Evolutionary conservation across 306 rosid species (phyloP).

Genomic region (Fagus sylvatica): DNA sequence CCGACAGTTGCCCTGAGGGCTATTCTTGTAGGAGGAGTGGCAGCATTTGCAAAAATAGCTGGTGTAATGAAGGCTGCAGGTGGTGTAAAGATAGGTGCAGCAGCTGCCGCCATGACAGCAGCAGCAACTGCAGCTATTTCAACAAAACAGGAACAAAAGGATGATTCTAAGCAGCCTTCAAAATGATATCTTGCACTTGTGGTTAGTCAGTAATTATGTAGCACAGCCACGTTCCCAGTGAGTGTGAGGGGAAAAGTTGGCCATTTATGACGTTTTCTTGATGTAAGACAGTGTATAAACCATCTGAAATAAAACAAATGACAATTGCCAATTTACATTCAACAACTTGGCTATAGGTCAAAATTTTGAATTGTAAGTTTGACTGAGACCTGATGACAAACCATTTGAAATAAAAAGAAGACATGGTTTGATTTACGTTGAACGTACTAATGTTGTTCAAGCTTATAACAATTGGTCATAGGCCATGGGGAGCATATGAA

Average conservation of each 20-base stretch:
- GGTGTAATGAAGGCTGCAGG: slow-evolving; percentile 86
- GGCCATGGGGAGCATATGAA: neutral
- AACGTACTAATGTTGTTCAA: neutral
- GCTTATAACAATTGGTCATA: neutral
- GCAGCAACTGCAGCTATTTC: slow-evolving; percentile 81
- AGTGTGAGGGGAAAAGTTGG: neutral
- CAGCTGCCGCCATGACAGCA: slow-evolving; percentile 81
- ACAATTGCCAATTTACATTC: neutral
- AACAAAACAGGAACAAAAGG: slow-evolving; percentile 62
- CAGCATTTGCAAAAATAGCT: slow-evolving; percentile 81
- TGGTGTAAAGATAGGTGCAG: slow-evolving; percentile 74
- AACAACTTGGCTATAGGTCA: neutral
- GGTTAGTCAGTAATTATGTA: slow-evolving; percentile 11
- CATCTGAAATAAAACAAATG: slow-evolving; percentile 13
- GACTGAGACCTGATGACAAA: neutral
- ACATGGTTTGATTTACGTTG: neutral
- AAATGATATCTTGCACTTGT: slow-evolving; percentile 12
- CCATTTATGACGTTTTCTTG: neutral
- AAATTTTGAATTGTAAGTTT: neutral
- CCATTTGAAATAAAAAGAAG: neutral
- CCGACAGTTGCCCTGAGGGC: slow-evolving; percentile 91
- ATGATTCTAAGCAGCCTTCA: slow-evolving; percentile 44
- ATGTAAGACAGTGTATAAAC: slow-evolving; percentile 26
- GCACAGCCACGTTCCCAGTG: slow-evolving; percentile 10
- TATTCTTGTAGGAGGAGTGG: slow-evolving; percentile 78